Percentiles rank a stretch among this genome's conserved stretches.
These are phyloP conservation scores for Phaffia tasmanica DNA, from an alignment of 768 basidiomycete genomes.

Conservation along the genomic window DNA sequence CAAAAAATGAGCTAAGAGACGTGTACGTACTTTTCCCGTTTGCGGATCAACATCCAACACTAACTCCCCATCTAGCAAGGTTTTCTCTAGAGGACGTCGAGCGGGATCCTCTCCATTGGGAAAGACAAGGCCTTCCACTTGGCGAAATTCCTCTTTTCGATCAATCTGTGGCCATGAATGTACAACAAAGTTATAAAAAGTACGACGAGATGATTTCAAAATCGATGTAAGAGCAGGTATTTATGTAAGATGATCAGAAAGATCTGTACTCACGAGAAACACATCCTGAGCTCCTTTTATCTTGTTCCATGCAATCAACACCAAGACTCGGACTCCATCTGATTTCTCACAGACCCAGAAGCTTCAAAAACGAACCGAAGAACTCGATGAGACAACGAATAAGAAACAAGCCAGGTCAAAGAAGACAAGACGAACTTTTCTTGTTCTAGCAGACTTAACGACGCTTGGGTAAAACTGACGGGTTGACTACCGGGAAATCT, in stretches of 20 bases:
- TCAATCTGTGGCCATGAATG: conserved; percentile 56
- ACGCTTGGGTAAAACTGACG: conserved; percentile 65
- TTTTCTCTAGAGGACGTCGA: conserved; percentile 55
- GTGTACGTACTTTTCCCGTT: conserved; percentile 52
- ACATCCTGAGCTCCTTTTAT: conserved; percentile 46
- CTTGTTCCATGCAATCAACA: conserved; percentile 58
- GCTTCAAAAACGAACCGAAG: conserved; percentile 41
- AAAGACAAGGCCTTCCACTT: conserved; percentile 67
- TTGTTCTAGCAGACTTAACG: conserved; percentile 63
- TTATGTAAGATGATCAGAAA: background rate
- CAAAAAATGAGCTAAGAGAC: background rate
- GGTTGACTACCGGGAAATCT: conserved; percentile 96
- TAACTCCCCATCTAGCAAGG: conserved; percentile 84
- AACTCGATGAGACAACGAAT: background rate
- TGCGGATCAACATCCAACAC: conserved; percentile 76
- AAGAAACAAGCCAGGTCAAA: background rate
- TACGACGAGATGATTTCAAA: background rate
- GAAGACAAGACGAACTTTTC: conserved; percentile 54
- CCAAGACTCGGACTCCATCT: conserved; percentile 81
- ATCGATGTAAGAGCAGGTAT: background rate
- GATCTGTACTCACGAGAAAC: conserved; percentile 55
- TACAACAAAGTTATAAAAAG: background rate
- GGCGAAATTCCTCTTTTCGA: conserved; percentile 76
- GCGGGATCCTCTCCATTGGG: conserved; percentile 60
- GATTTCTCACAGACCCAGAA: conserved; percentile 99